Conservation (phyloP, 139 green algal genomes). For the Dunaliella primolecta region DNA sequence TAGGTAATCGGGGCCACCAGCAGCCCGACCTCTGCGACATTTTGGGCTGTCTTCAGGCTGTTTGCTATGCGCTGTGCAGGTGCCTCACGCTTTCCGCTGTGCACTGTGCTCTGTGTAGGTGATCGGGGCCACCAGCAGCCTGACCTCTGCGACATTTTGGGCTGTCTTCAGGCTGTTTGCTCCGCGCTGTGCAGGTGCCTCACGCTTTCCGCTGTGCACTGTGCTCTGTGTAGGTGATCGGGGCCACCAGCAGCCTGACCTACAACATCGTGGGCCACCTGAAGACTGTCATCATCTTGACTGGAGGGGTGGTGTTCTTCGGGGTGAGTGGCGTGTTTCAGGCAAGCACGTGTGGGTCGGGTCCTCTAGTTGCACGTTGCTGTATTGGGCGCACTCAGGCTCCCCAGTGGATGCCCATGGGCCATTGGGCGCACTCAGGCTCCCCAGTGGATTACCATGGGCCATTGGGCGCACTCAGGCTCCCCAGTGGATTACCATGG, state of each 20-base stretch:
- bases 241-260: slow-evolving; percentile 45
- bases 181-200: too few species aligned
- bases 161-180: too few species aligned
- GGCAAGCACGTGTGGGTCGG: background rate
- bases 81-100: too few species aligned
- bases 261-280: slow-evolving; percentile 77
- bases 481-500: background rate
- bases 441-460: background rate
- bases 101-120: too few species aligned
- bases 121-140: slow-evolving; percentile 21
- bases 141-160: too few species aligned
- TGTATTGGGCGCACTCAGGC: background rate
- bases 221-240: too few species aligned
- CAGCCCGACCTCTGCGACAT: too few species aligned
- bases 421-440: background rate
- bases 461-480: background rate
- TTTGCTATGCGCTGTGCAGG: too few species aligned
- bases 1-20: too few species aligned
- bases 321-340: slow-evolving; percentile 36
- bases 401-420: background rate
- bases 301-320: slow-evolving; percentile 65
- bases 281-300: slow-evolving; percentile 74
- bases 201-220: too few species aligned
- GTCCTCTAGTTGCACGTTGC: background rate
- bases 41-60: too few species aligned